These are phyloP conservation scores for Blastobotrys malaysiensis DNA, from an alignment of 1,139 yeast genomes.

Conservation along the genomic window DNA sequence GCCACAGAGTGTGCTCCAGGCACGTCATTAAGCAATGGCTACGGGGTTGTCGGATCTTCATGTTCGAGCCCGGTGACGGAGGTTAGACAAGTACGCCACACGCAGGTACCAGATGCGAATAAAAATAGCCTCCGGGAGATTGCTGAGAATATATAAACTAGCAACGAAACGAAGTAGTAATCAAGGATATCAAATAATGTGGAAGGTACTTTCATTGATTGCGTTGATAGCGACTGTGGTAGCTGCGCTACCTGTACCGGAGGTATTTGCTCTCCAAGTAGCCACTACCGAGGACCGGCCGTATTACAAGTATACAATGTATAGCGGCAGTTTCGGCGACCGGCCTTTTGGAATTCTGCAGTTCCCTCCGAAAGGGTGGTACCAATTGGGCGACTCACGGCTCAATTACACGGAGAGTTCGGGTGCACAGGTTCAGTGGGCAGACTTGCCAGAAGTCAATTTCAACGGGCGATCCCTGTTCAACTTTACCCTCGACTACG, in stretches of 20 bases:
- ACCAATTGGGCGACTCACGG: background rate
- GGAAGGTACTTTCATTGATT: background rate
- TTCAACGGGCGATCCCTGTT: background rate
- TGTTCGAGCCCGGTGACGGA: background rate
- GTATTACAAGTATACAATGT: background rate
- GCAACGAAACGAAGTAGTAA: background rate
- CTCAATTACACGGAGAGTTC: background rate
- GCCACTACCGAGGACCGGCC: background rate
- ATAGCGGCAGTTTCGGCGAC: background rate
- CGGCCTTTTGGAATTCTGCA: background rate
- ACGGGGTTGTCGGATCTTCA: background rate
- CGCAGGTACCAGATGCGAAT: background rate
- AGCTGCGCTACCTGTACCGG: background rate
- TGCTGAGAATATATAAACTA: background rate
- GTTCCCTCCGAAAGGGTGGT: background rate
- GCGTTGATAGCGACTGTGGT: background rate
- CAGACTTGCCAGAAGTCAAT: background rate
- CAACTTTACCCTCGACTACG: background rate
- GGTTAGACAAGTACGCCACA: background rate
- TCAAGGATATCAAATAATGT: too few relatives aligned
- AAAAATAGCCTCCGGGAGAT: background rate
- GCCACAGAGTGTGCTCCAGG: conserved; percentile 4
- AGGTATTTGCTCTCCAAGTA: background rate
- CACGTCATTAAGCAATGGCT: background rate
- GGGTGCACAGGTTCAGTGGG: background rate